phyloP scores from a whole-genome alignment of 2,329 filamentous ascomycete species.

The Onygenales sp. region DNA sequence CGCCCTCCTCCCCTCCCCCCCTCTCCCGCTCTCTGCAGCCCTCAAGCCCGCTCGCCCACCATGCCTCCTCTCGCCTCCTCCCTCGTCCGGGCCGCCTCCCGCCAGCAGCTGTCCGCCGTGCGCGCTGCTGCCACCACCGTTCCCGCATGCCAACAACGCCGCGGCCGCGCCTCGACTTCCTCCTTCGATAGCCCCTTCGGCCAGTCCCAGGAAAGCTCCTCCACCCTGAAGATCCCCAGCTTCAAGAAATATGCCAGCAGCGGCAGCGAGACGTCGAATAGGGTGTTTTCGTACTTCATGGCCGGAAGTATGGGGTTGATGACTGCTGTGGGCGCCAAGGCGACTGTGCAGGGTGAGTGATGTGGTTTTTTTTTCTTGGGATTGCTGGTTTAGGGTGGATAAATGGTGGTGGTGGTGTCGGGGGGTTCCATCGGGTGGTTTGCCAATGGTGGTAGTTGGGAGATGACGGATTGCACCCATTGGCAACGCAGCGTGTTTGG shows the following conservation, averaged over 20 bases:
- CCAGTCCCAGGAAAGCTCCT: conserved; percentile 32
- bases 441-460: neutral
- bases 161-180: conserved; percentile 23
- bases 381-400: neutral
- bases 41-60: conserved; percentile 14
- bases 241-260: conserved; percentile 81
- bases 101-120: conserved; percentile 36
- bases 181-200: conserved; percentile 49
- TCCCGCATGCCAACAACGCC: conserved; percentile 29
- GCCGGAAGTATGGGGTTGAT: conserved; percentile 90
- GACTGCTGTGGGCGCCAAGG: conserved; percentile 89
- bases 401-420: neutral
- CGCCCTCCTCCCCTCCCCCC: conserved; percentile 11
- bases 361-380: conserved; percentile 3
- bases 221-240: conserved; percentile 68
- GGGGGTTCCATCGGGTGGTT: neutral
- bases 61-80: conserved; percentile 63
- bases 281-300: conserved; percentile 97
- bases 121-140: conserved; percentile 27
- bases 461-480: neutral
- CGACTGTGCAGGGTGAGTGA: conserved; percentile 85
- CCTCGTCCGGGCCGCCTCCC: conserved; percentile 52
- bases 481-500: neutral
- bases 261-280: conserved; percentile 59
- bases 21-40: conserved; percentile 2